A percentile compares a stretch with the other conserved stretches of the same genome.
Evolutionary conservation across 2,329 filamentous ascomycete genomes (phyloP).

Genomic region (Penicillium sp.): DNA sequence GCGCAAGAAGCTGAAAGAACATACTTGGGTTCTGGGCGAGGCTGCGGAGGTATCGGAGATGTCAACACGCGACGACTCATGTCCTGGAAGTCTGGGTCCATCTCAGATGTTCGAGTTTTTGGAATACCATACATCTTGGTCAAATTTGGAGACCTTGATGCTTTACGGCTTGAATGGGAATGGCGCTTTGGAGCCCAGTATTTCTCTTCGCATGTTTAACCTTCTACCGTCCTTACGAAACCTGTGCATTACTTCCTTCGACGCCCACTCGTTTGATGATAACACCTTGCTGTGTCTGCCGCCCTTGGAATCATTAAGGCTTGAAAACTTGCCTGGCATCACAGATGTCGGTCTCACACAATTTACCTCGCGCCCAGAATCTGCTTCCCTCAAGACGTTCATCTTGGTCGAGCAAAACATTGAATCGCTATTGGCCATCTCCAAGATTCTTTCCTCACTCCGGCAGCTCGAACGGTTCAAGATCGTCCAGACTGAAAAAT

Average conservation of each 20-base stretch:
- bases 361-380: slow-evolving; percentile 51
- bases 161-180: slow-evolving; percentile 50
- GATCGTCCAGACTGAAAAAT: slow-evolving; percentile 53
- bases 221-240: slow-evolving; percentile 56
- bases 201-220: slow-evolving; percentile 56
- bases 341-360: slow-evolving; percentile 58
- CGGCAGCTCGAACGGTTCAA: slow-evolving; percentile 52
- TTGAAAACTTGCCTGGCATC: slow-evolving; percentile 58
- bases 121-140: slow-evolving; percentile 55
- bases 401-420: slow-evolving; percentile 57
- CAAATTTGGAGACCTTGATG: slow-evolving; percentile 55
- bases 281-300: slow-evolving; percentile 57
- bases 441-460: slow-evolving; percentile 54
- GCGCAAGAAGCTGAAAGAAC: slow-evolving; percentile 55
- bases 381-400: slow-evolving; percentile 49
- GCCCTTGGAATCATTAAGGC: slow-evolving; percentile 53
- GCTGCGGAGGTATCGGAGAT: slow-evolving; percentile 42
- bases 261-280: slow-evolving; percentile 57
- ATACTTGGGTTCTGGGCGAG: slow-evolving; percentile 58
- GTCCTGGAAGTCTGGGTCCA: slow-evolving; percentile 50
- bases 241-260: slow-evolving; percentile 57
- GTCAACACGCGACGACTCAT: slow-evolving; percentile 38
- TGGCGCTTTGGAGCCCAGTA: slow-evolving; percentile 54
- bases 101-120: slow-evolving; percentile 56
- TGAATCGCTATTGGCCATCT: slow-evolving; percentile 53